A percentile compares a stretch with the other conserved stretches of the same genome.
Evolutionary conservation across 805 yeast species (phyloP).

Genomic region (Diddensiella caesifluorescens): DNA sequence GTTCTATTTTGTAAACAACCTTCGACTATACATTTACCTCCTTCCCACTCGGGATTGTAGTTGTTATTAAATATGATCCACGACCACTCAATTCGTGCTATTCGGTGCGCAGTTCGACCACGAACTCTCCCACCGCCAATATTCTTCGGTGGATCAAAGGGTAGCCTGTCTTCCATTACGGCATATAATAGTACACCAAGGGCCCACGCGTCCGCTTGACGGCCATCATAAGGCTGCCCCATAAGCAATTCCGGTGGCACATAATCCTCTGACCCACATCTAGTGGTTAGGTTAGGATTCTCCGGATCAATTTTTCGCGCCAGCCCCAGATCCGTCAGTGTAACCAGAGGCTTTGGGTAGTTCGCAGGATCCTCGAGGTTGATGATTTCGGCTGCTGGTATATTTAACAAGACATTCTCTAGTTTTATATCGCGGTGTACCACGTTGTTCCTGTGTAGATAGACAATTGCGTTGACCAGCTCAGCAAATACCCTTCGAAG

Average conservation of each 20-base stretch:
- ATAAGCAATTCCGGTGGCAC: slow-evolving; percentile 90
- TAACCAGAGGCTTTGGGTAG: slow-evolving; percentile 38
- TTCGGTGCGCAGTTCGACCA: slow-evolving; percentile 72
- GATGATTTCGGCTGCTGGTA: slow-evolving; percentile 34
- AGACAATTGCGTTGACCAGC: slow-evolving; percentile 59
- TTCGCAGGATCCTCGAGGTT: slow-evolving; percentile 20
- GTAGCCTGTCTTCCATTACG: slow-evolving; percentile 76
- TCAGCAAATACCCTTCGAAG: slow-evolving; percentile 66
- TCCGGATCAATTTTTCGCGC: slow-evolving; percentile 61
- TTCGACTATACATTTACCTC: slow-evolving; percentile 48
- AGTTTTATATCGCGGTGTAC: slow-evolving; percentile 91
- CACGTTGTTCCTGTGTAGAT: slow-evolving; percentile 60
- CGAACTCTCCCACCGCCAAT: slow-evolving; percentile 36
- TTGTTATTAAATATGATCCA: slow-evolving; percentile 56
- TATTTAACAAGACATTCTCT: slow-evolving; percentile 49
- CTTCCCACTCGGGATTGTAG: slow-evolving; percentile 36
- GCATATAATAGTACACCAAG: slow-evolving; percentile 87
- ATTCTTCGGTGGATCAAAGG: slow-evolving; percentile 77
- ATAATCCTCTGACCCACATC: slow-evolving; percentile 96
- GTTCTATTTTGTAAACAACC: slow-evolving; percentile 46
- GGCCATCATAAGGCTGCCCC: slow-evolving; percentile 89
- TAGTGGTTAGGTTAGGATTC: slow-evolving; percentile 64
- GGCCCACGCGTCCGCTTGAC: slow-evolving; percentile 91
- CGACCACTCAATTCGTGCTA: slow-evolving; percentile 88
- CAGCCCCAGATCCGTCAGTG: slow-evolving; percentile 84